Percentiles rank a stretch among this genome's conserved stretches.
Evolutionary conservation across 2,329 filamentous ascomycete species (phyloP).

Genomic region (Verticillium klebahnii): DNA sequence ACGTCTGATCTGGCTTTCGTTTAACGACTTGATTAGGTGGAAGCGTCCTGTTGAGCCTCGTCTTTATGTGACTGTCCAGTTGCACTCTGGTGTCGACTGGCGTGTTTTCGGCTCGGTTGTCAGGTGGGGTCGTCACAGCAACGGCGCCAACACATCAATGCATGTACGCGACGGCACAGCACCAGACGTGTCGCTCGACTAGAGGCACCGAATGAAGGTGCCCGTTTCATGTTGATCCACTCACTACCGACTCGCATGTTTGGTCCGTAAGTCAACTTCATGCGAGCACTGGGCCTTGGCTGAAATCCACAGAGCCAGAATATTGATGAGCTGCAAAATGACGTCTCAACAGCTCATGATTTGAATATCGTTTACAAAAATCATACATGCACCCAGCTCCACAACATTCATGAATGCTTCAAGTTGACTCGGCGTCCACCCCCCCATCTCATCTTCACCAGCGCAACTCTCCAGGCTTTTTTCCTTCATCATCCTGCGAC

Average conservation of each 20-base stretch:
- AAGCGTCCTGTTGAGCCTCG: not conserved
- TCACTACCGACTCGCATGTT: too few species aligned
- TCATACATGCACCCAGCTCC: too few species aligned
- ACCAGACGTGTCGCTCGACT: not conserved
- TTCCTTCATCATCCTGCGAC: constrained; percentile 21
- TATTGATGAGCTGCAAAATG: too few species aligned
- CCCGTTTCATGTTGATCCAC: too few species aligned
- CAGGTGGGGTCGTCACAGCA: not conserved
- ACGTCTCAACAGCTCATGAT: too few species aligned
- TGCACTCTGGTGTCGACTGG: not conserved
- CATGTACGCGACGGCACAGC: not conserved
- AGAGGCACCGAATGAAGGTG: not conserved
- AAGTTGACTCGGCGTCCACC: too few species aligned
- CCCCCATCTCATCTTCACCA: not conserved
- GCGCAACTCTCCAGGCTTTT: not conserved
- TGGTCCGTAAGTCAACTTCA: too few species aligned
- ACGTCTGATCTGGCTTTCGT: not conserved
- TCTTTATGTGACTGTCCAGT: not conserved
- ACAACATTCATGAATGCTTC: too few species aligned
- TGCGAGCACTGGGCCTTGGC: too few species aligned
- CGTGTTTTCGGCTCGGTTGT: not conserved
- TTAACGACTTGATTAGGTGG: not conserved
- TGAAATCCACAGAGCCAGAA: too few species aligned
- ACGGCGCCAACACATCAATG: not conserved
- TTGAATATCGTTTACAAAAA: too few species aligned